Evolutionary conservation across 2,329 filamentous ascomycete species (phyloP), one percentile per base, ranked within the genome.

Genomic region (Cladosporium oxysporum): DNA sequence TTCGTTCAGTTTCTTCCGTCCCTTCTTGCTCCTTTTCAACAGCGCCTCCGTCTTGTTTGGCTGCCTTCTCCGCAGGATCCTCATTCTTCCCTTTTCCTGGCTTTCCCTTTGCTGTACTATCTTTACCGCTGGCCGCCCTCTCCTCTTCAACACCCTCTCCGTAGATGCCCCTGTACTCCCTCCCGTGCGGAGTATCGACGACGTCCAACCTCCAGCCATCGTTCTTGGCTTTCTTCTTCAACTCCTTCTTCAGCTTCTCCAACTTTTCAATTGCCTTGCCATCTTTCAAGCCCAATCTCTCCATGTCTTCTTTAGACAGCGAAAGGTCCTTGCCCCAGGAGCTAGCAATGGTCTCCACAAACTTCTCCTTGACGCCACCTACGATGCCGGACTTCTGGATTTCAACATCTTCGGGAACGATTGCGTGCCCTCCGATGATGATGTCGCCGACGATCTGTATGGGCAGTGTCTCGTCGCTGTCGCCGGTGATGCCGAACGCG

Each of bases 171-270:
- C 90, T 82, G 49, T 94, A 86, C 74, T 92, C 89, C 68, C 86
- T 80, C 26, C 85, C 83, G 5, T 85, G 83, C 1, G 89, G 85
- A 12, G 87, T 83, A 72, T 95, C 90, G 1, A 95, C 86, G 16
- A 95, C 83, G 77, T 95, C 91, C 66, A 97, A 81, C 72, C 88
- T 90, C 92, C 93, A 97, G 18, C 88, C 87, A 69, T 88, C 86
- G 8, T 89, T 87, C 2, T 88, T 86, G 0, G 91, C 91, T 49
- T 91, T 75, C 71, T 87, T 85, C 74, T 91, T 84, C 66, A 96
- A 78, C 73, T 91, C 83, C 68, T 88, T 84, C 72, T 85, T 85
- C 75, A 96, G 81, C 55, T 88, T 83, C 71, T 93, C 88, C 3
- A 96, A 83, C 52, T 88, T 83, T 57, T 89, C 84, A 29, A 59